A percentile compares a stretch with the other conserved stretches of the same genome.
Evolutionary conservation across 164 flowering plant genomes (phyloP).

Genomic region (Stephania cephalantha): DNA sequence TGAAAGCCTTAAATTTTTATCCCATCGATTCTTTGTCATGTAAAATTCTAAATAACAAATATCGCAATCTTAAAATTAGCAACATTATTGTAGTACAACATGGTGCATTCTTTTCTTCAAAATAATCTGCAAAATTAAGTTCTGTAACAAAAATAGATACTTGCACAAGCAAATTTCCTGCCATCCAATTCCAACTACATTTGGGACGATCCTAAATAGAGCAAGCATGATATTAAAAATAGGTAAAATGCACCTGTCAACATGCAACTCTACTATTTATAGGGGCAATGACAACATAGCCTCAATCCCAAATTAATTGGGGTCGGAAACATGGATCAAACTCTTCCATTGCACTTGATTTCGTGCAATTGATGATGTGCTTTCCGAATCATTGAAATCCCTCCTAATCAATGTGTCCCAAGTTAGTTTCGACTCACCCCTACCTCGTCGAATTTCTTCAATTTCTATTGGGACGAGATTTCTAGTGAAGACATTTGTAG

Average conservation of each 20-base stretch:
- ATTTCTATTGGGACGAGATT: too few relatives aligned
- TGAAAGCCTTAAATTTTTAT: background rate
- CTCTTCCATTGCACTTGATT: background rate
- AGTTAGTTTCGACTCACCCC: too few relatives aligned
- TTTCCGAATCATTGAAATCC: too few relatives aligned
- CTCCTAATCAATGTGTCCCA: too few relatives aligned
- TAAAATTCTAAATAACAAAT: background rate
- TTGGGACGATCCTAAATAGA: background rate
- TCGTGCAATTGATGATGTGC: background rate
- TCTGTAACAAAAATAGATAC: background rate
- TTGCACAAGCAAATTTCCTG: background rate
- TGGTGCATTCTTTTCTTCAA: too few relatives aligned
- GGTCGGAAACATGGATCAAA: background rate
- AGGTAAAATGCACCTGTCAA: background rate
- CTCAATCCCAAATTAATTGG: background rate
- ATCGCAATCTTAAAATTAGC: background rate
- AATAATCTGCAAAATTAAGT: too few relatives aligned
- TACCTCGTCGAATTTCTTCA: too few relatives aligned
- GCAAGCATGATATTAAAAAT: background rate
- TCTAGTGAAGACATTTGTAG: too few relatives aligned
- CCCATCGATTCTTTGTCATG: background rate
- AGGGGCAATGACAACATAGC: background rate
- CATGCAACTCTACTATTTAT: background rate
- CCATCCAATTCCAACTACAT: background rate
- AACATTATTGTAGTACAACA: background rate